Evolutionary conservation across 2,329 filamentous ascomycete genomes (phyloP), one percentile per base, ranked within the genome.

Genomic region (Penicillium occitanis): DNA sequence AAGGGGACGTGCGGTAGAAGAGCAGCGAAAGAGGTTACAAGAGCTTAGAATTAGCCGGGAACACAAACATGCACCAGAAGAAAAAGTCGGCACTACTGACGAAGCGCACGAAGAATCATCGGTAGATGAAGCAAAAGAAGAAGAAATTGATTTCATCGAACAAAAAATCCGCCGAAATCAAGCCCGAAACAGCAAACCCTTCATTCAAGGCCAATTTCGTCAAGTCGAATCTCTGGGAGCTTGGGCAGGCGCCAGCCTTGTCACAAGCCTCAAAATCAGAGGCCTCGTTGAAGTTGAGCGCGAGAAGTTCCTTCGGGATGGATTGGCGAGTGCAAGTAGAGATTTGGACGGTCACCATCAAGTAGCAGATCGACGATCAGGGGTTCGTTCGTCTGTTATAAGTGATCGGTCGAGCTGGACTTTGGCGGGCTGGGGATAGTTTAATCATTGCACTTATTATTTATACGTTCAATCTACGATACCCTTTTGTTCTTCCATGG

Each of bases 221-320:
- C 85, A 85, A 28, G 80, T 90, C 0, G 84, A 89, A 67, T 85
- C 85, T 6, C 75, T 90, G 5, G 88, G 88, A 1, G 76, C 87
- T 2, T 90, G 88, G 88, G 85, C 85, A 4, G 88, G 88, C 6
- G 88, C 85, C 3, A 89, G 87, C 73, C 76, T 90, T 22, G 77
- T 88, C 6, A 82, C 85, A 0, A 84, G 83, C 68, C 75, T 89
- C 69, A 85, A 86, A 61, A 81, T 89, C 25, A 84, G 84, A 66
- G 87, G 87, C 0, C 80, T 87, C 55, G 85, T 88, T 5, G 87
- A 90, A 74, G 83, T 90, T 22, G 87, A 90, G 71, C 80, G 86
- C 30, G 88, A 90, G 59, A 84, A 84, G 51, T 90, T 88, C 70
- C 73, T 89, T 44, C 79, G 81, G 55, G 75, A 83, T 70, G 81